Conservation (phyloP, 2,329 filamentous ascomycete species). For the Fusarium sambucinum region DNA sequence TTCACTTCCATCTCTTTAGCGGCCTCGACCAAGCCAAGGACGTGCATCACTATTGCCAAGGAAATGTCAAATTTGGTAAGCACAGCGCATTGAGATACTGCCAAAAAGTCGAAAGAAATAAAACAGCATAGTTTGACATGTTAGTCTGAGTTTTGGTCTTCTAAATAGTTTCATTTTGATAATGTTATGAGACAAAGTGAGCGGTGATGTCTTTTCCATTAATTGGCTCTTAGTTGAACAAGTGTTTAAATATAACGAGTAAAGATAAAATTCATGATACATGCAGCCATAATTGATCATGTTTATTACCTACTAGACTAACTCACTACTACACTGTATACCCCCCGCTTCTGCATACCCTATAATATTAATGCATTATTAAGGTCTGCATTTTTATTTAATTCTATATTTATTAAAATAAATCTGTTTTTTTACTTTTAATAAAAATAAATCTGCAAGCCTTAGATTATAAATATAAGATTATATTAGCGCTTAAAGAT, state of each 20-base stretch:
- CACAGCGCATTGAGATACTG: not conserved
- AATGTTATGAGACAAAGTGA: not conserved
- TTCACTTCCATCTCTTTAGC: conserved; percentile 53
- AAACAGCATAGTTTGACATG: not conserved
- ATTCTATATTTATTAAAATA: too few species aligned
- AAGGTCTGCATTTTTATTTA: too few species aligned
- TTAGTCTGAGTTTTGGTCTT: not conserved
- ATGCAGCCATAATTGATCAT: not conserved
- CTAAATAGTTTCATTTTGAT: not conserved
- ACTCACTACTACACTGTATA: too few species aligned
- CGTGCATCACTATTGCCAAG: conserved; percentile 34
- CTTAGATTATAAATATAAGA: too few species aligned
- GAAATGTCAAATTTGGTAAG: not conserved
- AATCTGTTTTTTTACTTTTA: too few species aligned
- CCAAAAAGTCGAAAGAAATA: not conserved
- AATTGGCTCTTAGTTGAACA: not conserved
- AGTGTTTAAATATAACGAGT: too few species aligned
- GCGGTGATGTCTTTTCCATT: not conserved
- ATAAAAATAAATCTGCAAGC: too few species aligned
- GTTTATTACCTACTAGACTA: too few species aligned
- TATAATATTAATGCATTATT: too few species aligned
- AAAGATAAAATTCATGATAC: not conserved
- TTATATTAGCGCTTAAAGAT: too few species aligned
- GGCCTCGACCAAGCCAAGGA: conserved; percentile 50
- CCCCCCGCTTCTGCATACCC: too few species aligned